These are phyloP conservation scores for Cardamine chenopodiifolia DNA, from an alignment of 345 rosid species.

Conservation along the genomic window DNA sequence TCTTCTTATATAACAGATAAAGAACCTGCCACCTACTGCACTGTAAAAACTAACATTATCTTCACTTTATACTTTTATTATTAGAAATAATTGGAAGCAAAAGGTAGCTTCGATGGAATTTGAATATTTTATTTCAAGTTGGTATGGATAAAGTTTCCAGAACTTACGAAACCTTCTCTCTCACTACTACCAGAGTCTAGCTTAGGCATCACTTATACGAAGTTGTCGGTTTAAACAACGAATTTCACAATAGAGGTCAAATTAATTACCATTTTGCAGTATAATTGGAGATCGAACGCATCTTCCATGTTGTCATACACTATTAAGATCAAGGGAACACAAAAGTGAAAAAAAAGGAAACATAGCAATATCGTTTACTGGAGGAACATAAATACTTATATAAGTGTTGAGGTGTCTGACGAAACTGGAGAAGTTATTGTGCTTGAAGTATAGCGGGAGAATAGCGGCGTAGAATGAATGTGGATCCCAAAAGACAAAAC, in stretches of 20 bases:
- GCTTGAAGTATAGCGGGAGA: conserved; percentile 85
- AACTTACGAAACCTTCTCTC: conserved; percentile 1
- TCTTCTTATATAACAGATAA: neutral
- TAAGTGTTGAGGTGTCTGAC: conserved; percentile 91
- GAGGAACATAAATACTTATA: conserved; percentile 48
- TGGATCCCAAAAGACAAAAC: conserved; percentile 87
- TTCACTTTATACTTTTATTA: neutral
- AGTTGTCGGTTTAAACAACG: neutral
- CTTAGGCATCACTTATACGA: too few relatives aligned
- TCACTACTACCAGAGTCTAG: neutral
- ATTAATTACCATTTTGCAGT: conserved; percentile 18
- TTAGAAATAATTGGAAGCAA: neutral
- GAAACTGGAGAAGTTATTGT: conserved; percentile 91
- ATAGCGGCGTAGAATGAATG: conserved; percentile 61
- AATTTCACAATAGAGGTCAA: neutral
- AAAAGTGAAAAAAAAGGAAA: neutral
- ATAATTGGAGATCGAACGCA: conserved; percentile 23
- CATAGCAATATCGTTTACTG: neutral
- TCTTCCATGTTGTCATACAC: conserved; percentile 21
- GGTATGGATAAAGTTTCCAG: conserved; percentile 22
- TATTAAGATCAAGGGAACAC: conserved; percentile 19
- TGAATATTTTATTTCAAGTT: conserved; percentile 3
- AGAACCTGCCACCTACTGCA: neutral
- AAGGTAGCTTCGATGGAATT: neutral
- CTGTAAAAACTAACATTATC: neutral